Conservation (phyloP, 805 yeast genomes). For the Cyberlindnera maritima region DNA sequence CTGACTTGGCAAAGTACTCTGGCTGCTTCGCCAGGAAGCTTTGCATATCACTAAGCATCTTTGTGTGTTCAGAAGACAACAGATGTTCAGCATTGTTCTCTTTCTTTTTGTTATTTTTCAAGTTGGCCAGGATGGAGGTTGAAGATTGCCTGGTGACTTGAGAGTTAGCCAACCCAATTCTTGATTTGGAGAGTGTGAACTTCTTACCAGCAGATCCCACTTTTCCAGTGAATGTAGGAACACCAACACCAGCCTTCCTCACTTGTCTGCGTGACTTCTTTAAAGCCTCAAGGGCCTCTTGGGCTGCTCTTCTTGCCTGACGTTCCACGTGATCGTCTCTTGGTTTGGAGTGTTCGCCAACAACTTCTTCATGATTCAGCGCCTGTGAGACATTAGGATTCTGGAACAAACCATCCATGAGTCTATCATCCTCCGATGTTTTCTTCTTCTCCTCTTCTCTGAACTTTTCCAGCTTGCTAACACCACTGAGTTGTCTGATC, state of each 20-base stretch:
- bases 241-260: conserved; percentile 53
- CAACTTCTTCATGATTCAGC: conserved; percentile 73
- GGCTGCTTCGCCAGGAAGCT: conserved; percentile 36
- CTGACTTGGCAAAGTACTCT: conserved; percentile 45
- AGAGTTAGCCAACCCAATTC: conserved; percentile 17
- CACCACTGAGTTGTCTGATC: conserved; percentile 67
- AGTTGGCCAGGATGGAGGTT: conserved; percentile 44
- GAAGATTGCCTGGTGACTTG: conserved; percentile 36
- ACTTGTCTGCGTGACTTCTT: conserved; percentile 49
- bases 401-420: conserved; percentile 76
- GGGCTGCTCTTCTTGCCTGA: conserved; percentile 59
- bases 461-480: conserved; percentile 65
- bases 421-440: conserved; percentile 54
- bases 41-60: conserved; percentile 37
- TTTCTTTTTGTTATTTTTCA: conserved; percentile 39
- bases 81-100: background rate
- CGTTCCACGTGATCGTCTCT: conserved; percentile 42
- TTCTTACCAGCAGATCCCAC: conserved; percentile 80
- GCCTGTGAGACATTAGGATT: conserved; percentile 71
- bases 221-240: conserved; percentile 96
- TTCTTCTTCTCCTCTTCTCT: conserved; percentile 37
- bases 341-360: conserved; percentile 44
- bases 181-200: conserved; percentile 17
- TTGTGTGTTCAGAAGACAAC: conserved; percentile 9
- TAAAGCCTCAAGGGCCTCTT: conserved; percentile 52